These are phyloP conservation scores for Pistacia integerrima DNA, from an alignment of 345 rosid species.

Conservation along the genomic window DNA sequence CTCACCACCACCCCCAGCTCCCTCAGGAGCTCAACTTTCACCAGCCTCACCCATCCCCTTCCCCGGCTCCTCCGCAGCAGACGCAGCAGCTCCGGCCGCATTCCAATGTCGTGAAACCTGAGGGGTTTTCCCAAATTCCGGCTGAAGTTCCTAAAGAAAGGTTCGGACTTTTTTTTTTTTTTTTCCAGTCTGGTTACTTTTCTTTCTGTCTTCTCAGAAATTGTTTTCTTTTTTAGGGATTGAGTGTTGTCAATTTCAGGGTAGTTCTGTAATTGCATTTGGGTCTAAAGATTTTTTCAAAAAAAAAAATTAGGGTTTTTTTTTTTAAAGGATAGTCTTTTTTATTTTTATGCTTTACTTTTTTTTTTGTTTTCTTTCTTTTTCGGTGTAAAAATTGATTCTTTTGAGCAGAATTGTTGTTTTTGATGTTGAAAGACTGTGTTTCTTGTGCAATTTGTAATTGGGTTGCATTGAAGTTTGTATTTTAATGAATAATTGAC, in stretches of 20 bases:
- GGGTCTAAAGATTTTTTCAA: background rate
- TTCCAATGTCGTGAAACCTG: slow-evolving; percentile 21
- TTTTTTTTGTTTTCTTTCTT: background rate
- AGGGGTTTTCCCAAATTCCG: slow-evolving; percentile 29
- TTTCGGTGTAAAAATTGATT: background rate
- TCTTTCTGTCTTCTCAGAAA: background rate
- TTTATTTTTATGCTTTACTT: background rate
- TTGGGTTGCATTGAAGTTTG: slow-evolving; percentile 7
- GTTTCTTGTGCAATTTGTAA: background rate
- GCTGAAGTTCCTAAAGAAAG: slow-evolving; percentile 63
- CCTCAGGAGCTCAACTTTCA: slow-evolving; percentile 77
- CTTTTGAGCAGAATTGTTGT: slow-evolving; percentile 5
- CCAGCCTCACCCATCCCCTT: slow-evolving; percentile 39
- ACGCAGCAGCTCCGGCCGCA: slow-evolving; percentile 27
- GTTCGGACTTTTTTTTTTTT: slow-evolving; percentile 36
- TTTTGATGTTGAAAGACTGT: background rate
- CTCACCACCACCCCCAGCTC: slow-evolving; percentile 28
- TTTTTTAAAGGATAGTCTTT: background rate
- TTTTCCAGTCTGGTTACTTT: background rate
- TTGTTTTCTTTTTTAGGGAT: slow-evolving; percentile 14
- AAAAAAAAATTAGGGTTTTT: background rate
- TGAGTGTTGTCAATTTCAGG: slow-evolving; percentile 15
- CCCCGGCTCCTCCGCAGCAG: slow-evolving; percentile 28
- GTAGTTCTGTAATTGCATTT: background rate
- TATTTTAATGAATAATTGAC: background rate